Percentiles rank a stretch among this genome's conserved stretches.
Conservation (phyloP, 306 rosid genomes). For the Fragaria nilgerrensis region DNA sequence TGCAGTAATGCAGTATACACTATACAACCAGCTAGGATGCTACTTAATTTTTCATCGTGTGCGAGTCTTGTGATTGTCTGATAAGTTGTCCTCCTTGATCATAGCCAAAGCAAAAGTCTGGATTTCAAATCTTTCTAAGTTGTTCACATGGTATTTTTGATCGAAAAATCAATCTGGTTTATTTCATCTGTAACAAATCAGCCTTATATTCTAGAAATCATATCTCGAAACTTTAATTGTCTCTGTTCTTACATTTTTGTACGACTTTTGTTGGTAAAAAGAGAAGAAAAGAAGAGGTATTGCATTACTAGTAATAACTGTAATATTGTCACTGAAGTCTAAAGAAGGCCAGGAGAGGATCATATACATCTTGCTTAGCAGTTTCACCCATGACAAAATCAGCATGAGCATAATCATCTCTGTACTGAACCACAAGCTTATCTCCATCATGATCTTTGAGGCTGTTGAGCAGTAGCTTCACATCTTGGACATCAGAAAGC, state of each 20-base stretch:
- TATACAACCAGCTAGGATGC: no score
- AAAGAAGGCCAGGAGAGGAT: conserved; percentile 72
- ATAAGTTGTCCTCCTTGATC: not conserved
- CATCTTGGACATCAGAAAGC: conserved; percentile 68
- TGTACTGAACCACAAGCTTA: conserved; percentile 62
- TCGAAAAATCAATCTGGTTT: no score
- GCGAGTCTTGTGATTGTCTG: no score
- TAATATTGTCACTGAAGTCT: conserved; percentile 36
- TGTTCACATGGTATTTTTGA: no score
- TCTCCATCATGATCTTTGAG: conserved; percentile 57
- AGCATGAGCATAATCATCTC: conserved; percentile 78
- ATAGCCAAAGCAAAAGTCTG: not conserved
- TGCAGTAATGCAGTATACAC: no score
- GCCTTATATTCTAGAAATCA: not conserved
- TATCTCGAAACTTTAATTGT: not conserved
- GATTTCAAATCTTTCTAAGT: not conserved
- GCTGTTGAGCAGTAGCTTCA: conserved; percentile 42
- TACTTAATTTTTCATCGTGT: no score
- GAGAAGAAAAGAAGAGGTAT: not conserved
- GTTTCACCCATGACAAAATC: conserved; percentile 74
- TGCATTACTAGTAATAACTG: not conserved
- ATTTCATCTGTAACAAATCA: no score
- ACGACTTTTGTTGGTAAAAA: not conserved
- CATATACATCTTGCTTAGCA: conserved; percentile 67
- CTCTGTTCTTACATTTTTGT: not conserved